Conservation (phyloP, 352 stramenopile genomes). For the Pythium volutum region DNA sequence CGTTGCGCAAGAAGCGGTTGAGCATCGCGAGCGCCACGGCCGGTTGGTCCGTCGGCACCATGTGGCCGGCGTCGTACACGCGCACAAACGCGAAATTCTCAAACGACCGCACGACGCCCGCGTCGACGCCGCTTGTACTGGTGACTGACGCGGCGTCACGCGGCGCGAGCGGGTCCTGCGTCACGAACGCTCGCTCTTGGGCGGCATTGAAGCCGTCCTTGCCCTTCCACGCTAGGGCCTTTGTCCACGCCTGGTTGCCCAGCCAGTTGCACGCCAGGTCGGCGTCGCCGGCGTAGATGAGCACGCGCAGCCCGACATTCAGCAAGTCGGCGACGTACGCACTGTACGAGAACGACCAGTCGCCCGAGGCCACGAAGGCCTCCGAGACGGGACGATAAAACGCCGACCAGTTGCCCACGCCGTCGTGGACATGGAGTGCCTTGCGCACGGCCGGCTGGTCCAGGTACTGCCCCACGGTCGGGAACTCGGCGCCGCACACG, state of each 20-base stretch:
- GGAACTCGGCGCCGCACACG: constrained; percentile 35
- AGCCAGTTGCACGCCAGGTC: constrained; percentile 96
- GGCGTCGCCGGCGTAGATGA: constrained; percentile 57
- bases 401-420: constrained; percentile 32
- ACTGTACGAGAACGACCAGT: constrained; percentile 89
- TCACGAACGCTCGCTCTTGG: constrained; percentile 18
- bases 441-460: constrained; percentile 26
- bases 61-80: constrained; percentile 85
- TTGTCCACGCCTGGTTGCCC: constrained; percentile 90
- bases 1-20: constrained; percentile 46
- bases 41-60: constrained; percentile 87
- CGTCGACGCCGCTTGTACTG: too few relatives aligned
- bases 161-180: constrained; percentile 1
- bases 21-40: constrained; percentile 58
- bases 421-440: constrained; percentile 71
- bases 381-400: constrained; percentile 87
- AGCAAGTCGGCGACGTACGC: constrained; percentile 74
- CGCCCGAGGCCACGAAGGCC: constrained; percentile 54
- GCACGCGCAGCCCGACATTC: constrained; percentile 24
- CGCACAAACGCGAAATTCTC: constrained; percentile 79
- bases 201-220: constrained; percentile 66
- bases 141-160: constrained; percentile 2
- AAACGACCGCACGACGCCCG: constrained; percentile 19
- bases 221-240: constrained; percentile 82
- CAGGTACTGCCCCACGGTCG: constrained; percentile 34